phyloP scores from a whole-genome alignment of 164 flowering plant genomes.

The Macadamia integrifolia region DNA sequence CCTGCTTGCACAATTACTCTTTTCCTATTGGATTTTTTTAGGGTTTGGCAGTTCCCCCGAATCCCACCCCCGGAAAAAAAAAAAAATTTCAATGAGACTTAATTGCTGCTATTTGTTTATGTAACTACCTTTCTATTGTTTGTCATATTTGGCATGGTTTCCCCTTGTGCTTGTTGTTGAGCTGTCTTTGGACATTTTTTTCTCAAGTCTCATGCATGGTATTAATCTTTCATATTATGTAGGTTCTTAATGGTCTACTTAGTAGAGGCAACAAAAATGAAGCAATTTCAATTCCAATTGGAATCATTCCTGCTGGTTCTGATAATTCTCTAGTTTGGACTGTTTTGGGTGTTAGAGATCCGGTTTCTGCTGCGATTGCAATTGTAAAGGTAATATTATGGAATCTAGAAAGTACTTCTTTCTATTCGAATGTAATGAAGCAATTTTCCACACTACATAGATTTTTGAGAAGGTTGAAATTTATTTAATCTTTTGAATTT shows the following conservation, averaged over 20 bases:
- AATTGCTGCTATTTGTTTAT: no score
- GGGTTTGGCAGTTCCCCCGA: no score
- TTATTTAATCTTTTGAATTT: no score
- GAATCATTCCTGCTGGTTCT: conserved; percentile 98
- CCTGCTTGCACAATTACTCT: no score
- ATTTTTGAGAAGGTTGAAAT: not conserved
- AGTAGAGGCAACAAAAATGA: conserved; percentile 85
- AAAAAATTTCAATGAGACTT: no score
- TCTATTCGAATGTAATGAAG: no score
- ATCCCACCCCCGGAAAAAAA: no score
- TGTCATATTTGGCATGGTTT: no score
- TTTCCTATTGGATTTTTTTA: no score
- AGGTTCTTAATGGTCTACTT: conserved; percentile 95
- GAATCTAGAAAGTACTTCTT: no score
- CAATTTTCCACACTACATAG: not conserved
- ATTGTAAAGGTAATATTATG: conserved; percentile 75
- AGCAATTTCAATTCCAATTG: conserved; percentile 96
- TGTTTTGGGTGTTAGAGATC: conserved; percentile 95
- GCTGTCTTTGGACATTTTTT: not conserved
- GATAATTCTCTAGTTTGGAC: conserved; percentile 99
- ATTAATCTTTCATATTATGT: conserved; percentile 14
- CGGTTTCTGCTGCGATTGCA: conserved; percentile 90
- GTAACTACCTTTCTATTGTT: no score
- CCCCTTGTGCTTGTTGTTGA: no score
- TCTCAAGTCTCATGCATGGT: not conserved